Evolutionary conservation across 1,284 basidiomycete species (phyloP), one percentile per base, ranked within the genome.

Genomic region (Naganishia sp.): DNA sequence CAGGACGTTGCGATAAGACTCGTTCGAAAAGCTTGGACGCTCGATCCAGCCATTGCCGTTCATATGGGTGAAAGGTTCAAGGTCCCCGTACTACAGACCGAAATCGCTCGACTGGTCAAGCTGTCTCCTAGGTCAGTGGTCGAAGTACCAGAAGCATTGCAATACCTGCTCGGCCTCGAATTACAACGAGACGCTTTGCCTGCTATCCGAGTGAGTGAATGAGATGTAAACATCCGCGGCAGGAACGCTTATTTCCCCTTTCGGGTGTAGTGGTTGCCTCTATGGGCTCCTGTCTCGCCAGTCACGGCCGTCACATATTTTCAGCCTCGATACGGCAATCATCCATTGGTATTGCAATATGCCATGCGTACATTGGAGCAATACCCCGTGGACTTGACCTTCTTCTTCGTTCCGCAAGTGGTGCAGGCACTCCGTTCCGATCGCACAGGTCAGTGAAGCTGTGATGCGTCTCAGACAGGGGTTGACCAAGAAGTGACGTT

Each of bases 351-450:
- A 45, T 81, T 99, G 39, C 96, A 99, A 87, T 99, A 97, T 78
- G 94, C 95, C 0, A 94, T 99, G 82, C 87, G 94, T 55, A 92
- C 94, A 1, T 82, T 99, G 49, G 93, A 95, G 77, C 89, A 96
- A 77, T 94, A 98, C 76, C 92, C 94, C 0, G 91, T 99, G 18
- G 88, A 93, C 28, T 78, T 98, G 54, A 95, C 94, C 0, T 99
- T 99, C 85, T 99, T 99, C 84, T 99, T 97, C 77, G 93, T 99
- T 18, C 96, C 96, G 0, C 96, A 99, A 83, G 88, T 99, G 23
- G 96, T 99, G 1, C 96, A 99, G 77, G 94, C 94, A 3, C 83
- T 99, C 21, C 88, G 94, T 13, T 86, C 89, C 65, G 94, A 97
- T 75, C 86, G 88, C 23, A 83, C 92, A 7, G 94, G 94, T 90